Conservation (phyloP, 306 rosid genomes). For the Senna siamea region DNA sequence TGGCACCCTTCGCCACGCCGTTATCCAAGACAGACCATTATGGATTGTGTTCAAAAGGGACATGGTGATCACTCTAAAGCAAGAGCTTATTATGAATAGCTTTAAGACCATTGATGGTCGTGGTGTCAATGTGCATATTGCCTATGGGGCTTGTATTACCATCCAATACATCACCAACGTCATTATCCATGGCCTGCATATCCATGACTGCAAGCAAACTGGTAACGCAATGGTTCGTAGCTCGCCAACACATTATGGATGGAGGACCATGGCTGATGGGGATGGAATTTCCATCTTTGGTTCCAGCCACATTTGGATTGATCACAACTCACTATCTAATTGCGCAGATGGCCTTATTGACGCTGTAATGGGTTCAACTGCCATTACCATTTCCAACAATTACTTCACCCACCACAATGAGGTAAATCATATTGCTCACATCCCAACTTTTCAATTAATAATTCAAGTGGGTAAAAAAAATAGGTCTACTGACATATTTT, state of each 20-base stretch:
- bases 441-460: too few species aligned
- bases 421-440: constrained; percentile 41
- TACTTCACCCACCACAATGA: constrained; percentile 92
- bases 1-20: constrained; percentile 95
- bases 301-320: constrained; percentile 87
- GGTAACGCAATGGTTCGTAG: constrained; percentile 97
- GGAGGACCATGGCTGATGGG: constrained; percentile 97
- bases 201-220: constrained; percentile 86
- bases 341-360: constrained; percentile 95
- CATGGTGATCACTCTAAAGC: constrained; percentile 91
- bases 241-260: constrained; percentile 90
- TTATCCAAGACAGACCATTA: constrained; percentile 78
- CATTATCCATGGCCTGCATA: constrained; percentile 84
- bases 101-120: constrained; percentile 94
- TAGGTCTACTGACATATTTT: too few species aligned
- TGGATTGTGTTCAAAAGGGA: constrained; percentile 98
- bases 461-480: too few species aligned
- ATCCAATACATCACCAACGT: constrained; percentile 84
- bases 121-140: constrained; percentile 88
- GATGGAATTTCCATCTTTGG: constrained; percentile 87
- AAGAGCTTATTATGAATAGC: constrained; percentile 94
- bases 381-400: constrained; percentile 90
- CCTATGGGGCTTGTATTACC: constrained; percentile 87
- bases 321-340: constrained; percentile 81
- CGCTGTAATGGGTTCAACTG: constrained; percentile 91